These are phyloP conservation scores for Naegleria lovaniensis DNA, from an alignment of 208 protist species.

Conservation along the genomic window DNA sequence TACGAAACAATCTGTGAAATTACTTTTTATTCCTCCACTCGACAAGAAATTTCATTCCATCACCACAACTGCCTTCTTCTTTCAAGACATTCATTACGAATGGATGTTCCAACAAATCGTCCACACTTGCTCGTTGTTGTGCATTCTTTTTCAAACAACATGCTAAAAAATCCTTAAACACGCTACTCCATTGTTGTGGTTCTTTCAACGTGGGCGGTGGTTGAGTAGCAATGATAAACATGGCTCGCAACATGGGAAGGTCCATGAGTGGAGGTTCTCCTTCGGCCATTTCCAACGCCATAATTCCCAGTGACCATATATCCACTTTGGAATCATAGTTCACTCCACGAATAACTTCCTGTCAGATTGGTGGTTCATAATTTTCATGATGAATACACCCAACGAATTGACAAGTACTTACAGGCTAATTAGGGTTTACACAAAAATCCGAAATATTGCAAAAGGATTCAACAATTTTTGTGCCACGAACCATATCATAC, in stretches of 20 bases:
- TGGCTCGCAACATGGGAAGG: constrained; percentile 31
- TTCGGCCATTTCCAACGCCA: constrained; percentile 55
- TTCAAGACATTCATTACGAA: constrained; percentile 34
- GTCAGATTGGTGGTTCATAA: no score
- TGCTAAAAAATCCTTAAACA: constrained; percentile 38
- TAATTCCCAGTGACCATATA: constrained; percentile 60
- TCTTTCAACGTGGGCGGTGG: constrained; percentile 34
- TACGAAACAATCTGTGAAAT: no score
- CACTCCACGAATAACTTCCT: constrained; percentile 50
- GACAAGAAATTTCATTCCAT: no score
- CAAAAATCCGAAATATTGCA: no score
- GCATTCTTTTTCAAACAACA: constrained; percentile 37
- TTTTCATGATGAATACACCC: no score
- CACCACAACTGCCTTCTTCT: no score
- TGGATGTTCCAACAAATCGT: constrained; percentile 36
- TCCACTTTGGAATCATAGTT: constrained; percentile 50
- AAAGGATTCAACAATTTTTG: not conserved
- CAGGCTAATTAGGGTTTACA: not conserved
- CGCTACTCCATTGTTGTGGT: not conserved
- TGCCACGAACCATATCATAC: not conserved
- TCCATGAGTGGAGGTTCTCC: constrained; percentile 47
- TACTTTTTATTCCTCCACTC: no score
- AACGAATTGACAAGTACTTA: not conserved
- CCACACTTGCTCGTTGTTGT: constrained; percentile 26
- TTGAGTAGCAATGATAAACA: constrained; percentile 36